Evolutionary conservation across 306 rosid genomes (phyloP).

Genomic region (Comarum palustre): DNA sequence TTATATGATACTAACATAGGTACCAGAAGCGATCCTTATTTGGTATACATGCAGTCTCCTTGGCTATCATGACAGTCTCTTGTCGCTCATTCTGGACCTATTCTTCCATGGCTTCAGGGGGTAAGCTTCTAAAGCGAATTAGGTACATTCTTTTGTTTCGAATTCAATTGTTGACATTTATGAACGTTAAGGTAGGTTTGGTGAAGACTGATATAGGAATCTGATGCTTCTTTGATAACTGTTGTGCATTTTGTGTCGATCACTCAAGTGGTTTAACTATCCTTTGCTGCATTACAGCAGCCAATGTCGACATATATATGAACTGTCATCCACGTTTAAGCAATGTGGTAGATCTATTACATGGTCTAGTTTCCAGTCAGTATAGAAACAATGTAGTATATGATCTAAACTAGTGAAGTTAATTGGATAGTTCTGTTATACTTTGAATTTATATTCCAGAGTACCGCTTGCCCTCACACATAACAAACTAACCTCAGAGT

Average conservation of each 20-base stretch:
- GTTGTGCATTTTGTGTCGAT: not conserved
- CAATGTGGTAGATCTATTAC: not conserved
- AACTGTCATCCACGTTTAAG: not conserved
- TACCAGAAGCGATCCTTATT: constrained; percentile 5
- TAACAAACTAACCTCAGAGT: not conserved
- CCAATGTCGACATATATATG: not conserved
- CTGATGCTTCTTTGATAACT: not conserved
- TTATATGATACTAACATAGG: not conserved
- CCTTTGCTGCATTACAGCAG: not conserved
- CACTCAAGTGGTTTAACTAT: not conserved
- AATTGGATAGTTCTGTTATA: not conserved
- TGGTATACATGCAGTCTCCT: constrained; percentile 53
- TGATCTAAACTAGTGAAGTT: not conserved
- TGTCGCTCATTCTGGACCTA: constrained; percentile 44
- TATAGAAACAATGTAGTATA: not conserved
- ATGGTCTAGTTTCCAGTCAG: not conserved
- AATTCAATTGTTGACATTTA: not conserved
- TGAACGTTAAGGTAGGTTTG: not conserved
- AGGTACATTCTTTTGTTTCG: constrained; percentile 9
- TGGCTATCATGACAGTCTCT: constrained; percentile 53
- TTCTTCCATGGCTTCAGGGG: constrained; percentile 24
- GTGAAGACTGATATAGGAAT: not conserved
- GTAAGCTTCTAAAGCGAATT: not conserved
- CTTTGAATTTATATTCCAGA: not conserved
- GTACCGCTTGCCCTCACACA: not conserved